Evolutionary conservation across 176 grass and related monocot genomes (phyloP), one percentile per base, ranked within the genome.

Genomic region (Carex kokanica): DNA sequence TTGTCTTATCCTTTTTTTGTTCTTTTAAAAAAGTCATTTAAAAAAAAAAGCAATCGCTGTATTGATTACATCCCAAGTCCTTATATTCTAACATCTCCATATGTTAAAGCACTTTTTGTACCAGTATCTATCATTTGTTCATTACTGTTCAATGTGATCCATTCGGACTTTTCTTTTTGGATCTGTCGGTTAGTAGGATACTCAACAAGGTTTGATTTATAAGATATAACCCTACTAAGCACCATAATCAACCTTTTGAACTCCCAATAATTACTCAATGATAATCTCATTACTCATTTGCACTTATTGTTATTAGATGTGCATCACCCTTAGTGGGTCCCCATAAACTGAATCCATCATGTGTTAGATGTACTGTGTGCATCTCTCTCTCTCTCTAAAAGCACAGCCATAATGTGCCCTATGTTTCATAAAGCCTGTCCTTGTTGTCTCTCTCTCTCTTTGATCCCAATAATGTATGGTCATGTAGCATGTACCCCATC

Each of bases 391-490:
- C 52, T 87, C 81, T 89, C 83, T 83, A 85, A 89, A 90, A 88
- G 86, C 70, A 85, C 81, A 41, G 82, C 88, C 61, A 92, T 94
- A 83, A 85, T 53, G 82, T 83, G 82, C 74, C 62, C 74, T 86
- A 82, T 92, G 90, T 84, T 88, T 86, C 82, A 82, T 72, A 94
- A 90, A 94, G 90, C 88, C 84, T 87, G 84, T 74, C 57, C 60
- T 67, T 32, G 29, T 49, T 49, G 16, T 64, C 80, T 81, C 59
- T 81, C 13, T 56, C 17, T 21, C 59, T 80, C 57, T 80, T 41
- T 63, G 54, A 52, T 82, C 80, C 57, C 80, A 82, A 67, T 82
- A 82, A 82, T 82, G 79, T 82, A 66, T 82, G 60, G 80, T 67
- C 80, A 82, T 67, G 32, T 82, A 82, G 59, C n/a, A 64, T 49